These are phyloP conservation scores for Saprolegnia parasitica DNA, from an alignment of 352 stramenopile species.

Conservation along the genomic window DNA sequence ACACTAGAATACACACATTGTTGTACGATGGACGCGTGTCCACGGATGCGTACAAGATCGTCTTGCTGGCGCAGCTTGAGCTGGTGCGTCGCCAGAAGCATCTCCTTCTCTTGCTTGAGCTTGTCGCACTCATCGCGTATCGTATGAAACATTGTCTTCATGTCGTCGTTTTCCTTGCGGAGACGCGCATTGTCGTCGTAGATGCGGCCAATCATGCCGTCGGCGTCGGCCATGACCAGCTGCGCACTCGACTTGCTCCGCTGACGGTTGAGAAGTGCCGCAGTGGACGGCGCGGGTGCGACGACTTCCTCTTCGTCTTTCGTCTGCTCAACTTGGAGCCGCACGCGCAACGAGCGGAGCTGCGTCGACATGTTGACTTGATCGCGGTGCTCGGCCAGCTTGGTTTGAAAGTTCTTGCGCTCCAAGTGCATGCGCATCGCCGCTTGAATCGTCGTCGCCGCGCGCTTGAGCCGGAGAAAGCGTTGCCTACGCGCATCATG, in stretches of 20 bases:
- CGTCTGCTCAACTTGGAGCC: slow-evolving; percentile 64
- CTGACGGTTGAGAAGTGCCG: slow-evolving; percentile 32
- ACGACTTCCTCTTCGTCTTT: slow-evolving; percentile 73
- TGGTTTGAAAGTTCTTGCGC: slow-evolving; percentile 47
- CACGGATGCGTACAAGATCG: slow-evolving; percentile 38
- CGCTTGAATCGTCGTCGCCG: slow-evolving; percentile 55
- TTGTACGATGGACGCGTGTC: too few species aligned
- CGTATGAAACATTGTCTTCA: slow-evolving; percentile 56
- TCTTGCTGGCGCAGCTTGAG: slow-evolving; percentile 80
- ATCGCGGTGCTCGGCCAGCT: slow-evolving; percentile 50
- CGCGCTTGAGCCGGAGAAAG: slow-evolving; percentile 48
- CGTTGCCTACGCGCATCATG: slow-evolving; percentile 37
- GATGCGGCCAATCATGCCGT: slow-evolving; percentile 77
- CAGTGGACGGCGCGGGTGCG: slow-evolving; percentile 56
- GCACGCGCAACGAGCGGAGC: slow-evolving; percentile 50
- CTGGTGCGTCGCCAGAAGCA: slow-evolving; percentile 67
- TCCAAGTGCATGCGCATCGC: slow-evolving; percentile 63
- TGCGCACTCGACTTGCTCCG: slow-evolving; percentile 37
- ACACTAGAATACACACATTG: slow-evolving; percentile 34
- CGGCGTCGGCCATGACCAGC: slow-evolving; percentile 67
- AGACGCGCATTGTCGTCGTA: slow-evolving; percentile 73
- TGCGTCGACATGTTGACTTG: slow-evolving; percentile 58
- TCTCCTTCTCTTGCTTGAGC: slow-evolving; percentile 67
- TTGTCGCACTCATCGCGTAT: slow-evolving; percentile 67
- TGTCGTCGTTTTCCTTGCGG: slow-evolving; percentile 70